Evolutionary conservation across 2,329 filamentous ascomycete genomes (phyloP).

Genomic region (Pseudohalonectria lignicola): DNA sequence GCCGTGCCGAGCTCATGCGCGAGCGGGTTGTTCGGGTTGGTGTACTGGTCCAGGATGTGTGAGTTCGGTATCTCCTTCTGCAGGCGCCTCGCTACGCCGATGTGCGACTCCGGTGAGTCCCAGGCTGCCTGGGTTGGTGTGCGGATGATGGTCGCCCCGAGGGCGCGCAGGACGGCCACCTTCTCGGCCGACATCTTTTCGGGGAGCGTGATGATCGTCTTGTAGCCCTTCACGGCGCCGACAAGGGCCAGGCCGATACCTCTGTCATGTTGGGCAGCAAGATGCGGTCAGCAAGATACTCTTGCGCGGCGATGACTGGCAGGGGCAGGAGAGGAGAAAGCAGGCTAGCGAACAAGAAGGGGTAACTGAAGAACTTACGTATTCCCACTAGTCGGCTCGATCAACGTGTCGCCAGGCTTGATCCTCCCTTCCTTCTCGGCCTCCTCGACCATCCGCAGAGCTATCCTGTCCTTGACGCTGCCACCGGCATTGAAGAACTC

Average conservation of each 20-base stretch:
- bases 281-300: conserved; percentile 17
- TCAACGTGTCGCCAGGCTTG: conserved; percentile 92
- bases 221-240: conserved; percentile 92
- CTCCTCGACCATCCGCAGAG: conserved; percentile 92
- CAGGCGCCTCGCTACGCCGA: conserved; percentile 81
- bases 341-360: too few species aligned
- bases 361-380: conserved; percentile 58
- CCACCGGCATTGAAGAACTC: conserved; percentile 92
- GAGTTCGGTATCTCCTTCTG: conserved; percentile 95
- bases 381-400: conserved; percentile 96
- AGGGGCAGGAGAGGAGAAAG: too few species aligned
- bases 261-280: conserved; percentile 18
- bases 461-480: conserved; percentile 91
- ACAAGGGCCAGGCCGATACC: conserved; percentile 93
- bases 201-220: conserved; percentile 94
- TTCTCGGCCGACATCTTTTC: conserved; percentile 99
- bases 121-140: conserved; percentile 93
- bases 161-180: conserved; percentile 83
- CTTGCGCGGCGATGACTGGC: not conserved
- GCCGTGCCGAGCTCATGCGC: conserved; percentile 93
- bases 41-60: conserved; percentile 95
- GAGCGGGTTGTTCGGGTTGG: conserved; percentile 80
- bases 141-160: conserved; percentile 94
- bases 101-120: conserved; percentile 92
- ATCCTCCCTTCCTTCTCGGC: conserved; percentile 86